Evolutionary conservation across 83 land plant genomes (phyloP), one percentile per base, ranked within the genome.

Genomic region (Picea abies): DNA sequence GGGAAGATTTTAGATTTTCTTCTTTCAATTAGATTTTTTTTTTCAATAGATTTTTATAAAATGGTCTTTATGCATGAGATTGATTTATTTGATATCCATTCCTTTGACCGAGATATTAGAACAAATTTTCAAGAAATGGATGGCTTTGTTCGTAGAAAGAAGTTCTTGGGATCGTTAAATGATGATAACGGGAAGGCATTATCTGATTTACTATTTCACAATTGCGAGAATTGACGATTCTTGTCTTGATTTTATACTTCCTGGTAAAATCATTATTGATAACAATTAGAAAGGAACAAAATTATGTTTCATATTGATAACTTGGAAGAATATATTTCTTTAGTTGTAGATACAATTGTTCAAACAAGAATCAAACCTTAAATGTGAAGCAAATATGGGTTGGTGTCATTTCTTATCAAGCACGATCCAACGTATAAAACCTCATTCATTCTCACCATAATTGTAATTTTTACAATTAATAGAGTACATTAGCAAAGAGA

Each of bases 31-130:
- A n/a, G n/a, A n/a, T n/a, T n/a, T n/a, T n/a, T n/a, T n/a, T n/a
- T 98, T 63, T 96, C 99, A 66, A 94, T 71, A 75, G 89, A 95
- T 35, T 98, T 98, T 70, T 93, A 96, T 79, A 98, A 98, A 79
- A 90, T 98, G 82, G 89, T 94, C 7, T 91, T 96, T 71, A 94
- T 96, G 80, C 86, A 96, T 97, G 98, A 95, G 63, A 91, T 96
- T 58, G 87, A 82, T 67, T 37, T 95, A 71, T 92, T 85, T 73
- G 91, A 90, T 78, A 78, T 90, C 7, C 72, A 88, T 35, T 82
- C 80, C 64, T 66, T 90, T 37, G 91, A 90, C 61, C 88, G 83
- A 29, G 91, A 90, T 62, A 68, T 90, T 26, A 90, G 90, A 32
- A 63, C 85, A 63, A 88, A 84, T 9, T 35, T 90, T 79, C 83